phyloP scores from a whole-genome alignment of 805 yeast species.

The Lachancea fermentati region DNA sequence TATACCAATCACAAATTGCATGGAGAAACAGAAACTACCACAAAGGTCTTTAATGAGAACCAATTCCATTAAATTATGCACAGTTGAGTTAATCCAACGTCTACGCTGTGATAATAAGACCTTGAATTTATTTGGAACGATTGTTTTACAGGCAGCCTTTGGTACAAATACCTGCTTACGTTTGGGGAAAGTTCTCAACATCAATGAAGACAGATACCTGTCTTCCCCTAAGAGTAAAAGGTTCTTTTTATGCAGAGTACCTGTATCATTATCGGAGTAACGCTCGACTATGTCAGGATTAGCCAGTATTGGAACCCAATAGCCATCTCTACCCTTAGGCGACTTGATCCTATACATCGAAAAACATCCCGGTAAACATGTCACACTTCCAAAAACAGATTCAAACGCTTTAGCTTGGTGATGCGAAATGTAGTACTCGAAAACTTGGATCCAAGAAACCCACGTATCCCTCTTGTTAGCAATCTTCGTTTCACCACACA shows the following conservation, averaged over 20 bases:
- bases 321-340: slow-evolving; percentile 72
- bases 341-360: slow-evolving; percentile 87
- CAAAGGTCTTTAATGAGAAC: slow-evolving; percentile 80
- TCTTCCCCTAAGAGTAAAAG: slow-evolving; percentile 85
- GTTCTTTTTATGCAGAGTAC: slow-evolving; percentile 82
- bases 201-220: slow-evolving; percentile 74
- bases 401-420: slow-evolving; percentile 94
- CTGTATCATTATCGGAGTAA: slow-evolving; percentile 75
- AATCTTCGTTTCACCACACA: slow-evolving; percentile 93
- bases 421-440: slow-evolving; percentile 88
- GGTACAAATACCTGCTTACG: slow-evolving; percentile 83
- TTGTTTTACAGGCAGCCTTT: slow-evolving; percentile 86
- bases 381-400: slow-evolving; percentile 90
- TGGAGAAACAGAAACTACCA: slow-evolving; percentile 91
- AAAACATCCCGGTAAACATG: slow-evolving; percentile 95
- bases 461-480: slow-evolving; percentile 76
- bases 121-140: slow-evolving; percentile 77
- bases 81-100: slow-evolving; percentile 95
- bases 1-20: slow-evolving; percentile 84
- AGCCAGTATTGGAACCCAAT: slow-evolving; percentile 90
- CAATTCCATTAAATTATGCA: slow-evolving; percentile 85
- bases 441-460: slow-evolving; percentile 92
- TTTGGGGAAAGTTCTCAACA: slow-evolving; percentile 85
- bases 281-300: slow-evolving; percentile 92
- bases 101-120: slow-evolving; percentile 88